These are phyloP conservation scores for Trypanosoma platydactyli DNA, from an alignment of 208 protist genomes.

Conservation along the genomic window DNA sequence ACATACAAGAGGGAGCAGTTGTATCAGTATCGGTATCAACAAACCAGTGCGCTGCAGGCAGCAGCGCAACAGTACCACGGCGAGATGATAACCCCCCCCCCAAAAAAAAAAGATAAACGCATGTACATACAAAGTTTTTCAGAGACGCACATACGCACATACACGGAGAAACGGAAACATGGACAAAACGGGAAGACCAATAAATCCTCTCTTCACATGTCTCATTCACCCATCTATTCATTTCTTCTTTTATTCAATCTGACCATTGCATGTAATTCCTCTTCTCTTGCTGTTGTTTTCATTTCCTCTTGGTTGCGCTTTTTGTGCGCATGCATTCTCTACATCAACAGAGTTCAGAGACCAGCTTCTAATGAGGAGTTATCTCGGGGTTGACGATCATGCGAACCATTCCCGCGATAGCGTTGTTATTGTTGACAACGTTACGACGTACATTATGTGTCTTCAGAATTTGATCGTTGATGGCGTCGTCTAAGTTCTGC, in stretches of 20 bases:
- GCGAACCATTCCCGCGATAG: conserved; percentile 77
- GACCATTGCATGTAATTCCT: neutral
- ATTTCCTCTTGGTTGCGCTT: neutral
- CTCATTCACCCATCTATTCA: neutral
- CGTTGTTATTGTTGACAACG: conserved; percentile 79
- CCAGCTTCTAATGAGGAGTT: neutral
- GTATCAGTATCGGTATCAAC: no score
- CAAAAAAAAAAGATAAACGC: no score
- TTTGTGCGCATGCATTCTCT: neutral
- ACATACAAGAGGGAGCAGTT: no score
- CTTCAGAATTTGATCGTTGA: conserved; percentile 86
- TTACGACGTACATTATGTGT: conserved; percentile 77
- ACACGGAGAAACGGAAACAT: neutral
- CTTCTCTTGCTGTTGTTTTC: conserved; percentile 15
- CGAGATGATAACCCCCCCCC: no score
- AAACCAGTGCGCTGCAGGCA: no score
- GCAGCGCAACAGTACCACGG: no score
- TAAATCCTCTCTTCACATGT: neutral
- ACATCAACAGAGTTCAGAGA: neutral
- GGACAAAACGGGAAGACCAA: neutral
- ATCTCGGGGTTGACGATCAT: conserved; percentile 83
- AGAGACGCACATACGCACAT: neutral
- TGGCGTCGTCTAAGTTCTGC: conserved; percentile 84
- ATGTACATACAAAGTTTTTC: no score
- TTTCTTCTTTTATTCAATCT: neutral